Evolutionary conservation across 2,329 filamentous ascomycete species (phyloP).

Genomic region (Xylaria sp.): DNA sequence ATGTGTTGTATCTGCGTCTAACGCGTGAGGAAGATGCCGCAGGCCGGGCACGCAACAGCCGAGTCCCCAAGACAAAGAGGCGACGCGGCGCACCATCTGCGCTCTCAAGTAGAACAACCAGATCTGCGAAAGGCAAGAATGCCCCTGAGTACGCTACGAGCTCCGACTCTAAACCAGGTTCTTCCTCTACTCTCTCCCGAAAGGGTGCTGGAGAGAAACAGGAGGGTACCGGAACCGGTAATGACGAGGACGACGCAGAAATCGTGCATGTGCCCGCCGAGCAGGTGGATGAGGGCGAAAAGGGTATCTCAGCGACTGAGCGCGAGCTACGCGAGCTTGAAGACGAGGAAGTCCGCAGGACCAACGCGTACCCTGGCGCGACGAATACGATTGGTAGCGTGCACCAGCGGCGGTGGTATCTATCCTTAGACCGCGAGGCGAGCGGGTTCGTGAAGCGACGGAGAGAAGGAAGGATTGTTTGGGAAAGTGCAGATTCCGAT

Average conservation of each 20-base stretch:
- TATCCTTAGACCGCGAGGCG: slow-evolving; percentile 68
- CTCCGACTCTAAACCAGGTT: slow-evolving; percentile 35
- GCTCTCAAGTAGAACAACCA: slow-evolving; percentile 17
- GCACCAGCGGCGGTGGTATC: slow-evolving; percentile 74
- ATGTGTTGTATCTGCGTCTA: slow-evolving; percentile 66
- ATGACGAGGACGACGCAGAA: slow-evolving; percentile 37
- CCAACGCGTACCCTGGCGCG: slow-evolving; percentile 75
- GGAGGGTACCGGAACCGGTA: background rate
- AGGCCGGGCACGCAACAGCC: slow-evolving; percentile 45
- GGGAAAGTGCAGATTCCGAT: slow-evolving; percentile 34
- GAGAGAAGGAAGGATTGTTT: slow-evolving; percentile 41
- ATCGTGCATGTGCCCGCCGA: slow-evolving; percentile 40
- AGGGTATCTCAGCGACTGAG: slow-evolving; percentile 52
- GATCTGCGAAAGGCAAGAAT: slow-evolving; percentile 32
- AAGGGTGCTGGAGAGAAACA: background rate
- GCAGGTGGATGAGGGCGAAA: slow-evolving; percentile 32
- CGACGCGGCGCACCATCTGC: slow-evolving; percentile 42
- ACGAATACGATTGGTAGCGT: slow-evolving; percentile 73
- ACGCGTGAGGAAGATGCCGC: slow-evolving; percentile 56
- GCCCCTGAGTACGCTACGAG: slow-evolving; percentile 30
- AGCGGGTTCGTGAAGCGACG: slow-evolving; percentile 65
- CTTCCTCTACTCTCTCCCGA: slow-evolving; percentile 1
- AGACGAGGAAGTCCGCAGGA: slow-evolving; percentile 65
- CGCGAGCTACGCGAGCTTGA: slow-evolving; percentile 58
- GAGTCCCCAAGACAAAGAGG: slow-evolving; percentile 42